phyloP scores from a whole-genome alignment of 768 basidiomycete genomes.

The Mycena rebaudengoi region DNA sequence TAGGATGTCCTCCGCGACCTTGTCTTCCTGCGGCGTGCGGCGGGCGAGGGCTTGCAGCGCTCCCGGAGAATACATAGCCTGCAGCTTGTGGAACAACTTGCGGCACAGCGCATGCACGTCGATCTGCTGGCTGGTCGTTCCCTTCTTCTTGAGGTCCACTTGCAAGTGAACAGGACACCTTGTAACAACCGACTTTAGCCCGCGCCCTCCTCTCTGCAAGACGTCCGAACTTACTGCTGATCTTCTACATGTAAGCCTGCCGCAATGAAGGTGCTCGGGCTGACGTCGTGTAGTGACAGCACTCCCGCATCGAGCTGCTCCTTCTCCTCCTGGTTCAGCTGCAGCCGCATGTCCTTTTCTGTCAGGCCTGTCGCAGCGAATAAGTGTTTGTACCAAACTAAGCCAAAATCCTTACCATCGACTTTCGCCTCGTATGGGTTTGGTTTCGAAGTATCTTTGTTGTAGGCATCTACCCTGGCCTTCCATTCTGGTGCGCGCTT shows the following conservation, averaged over 20 bases:
- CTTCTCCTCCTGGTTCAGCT: not conserved
- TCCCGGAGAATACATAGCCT: not conserved
- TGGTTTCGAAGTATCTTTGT: not conserved
- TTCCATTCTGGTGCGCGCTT: not conserved
- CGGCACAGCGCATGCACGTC: not conserved
- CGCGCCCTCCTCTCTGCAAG: too few species aligned
- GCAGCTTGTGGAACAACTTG: slow-evolving; percentile 5
- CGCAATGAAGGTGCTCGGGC: not conserved
- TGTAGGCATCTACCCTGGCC: not conserved
- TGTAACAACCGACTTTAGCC: not conserved
- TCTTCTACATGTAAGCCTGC: not conserved
- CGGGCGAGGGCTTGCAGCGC: not conserved
- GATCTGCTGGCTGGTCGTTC: not conserved
- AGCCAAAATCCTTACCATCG: not conserved
- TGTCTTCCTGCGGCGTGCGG: not conserved
- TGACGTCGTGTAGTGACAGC: not conserved
- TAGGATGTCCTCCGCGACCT: not conserved
- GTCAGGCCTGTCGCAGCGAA: not conserved
- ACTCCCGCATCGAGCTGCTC: not conserved
- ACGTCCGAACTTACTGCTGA: slow-evolving; percentile 11
- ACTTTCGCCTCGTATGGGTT: not conserved
- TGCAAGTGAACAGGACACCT: not conserved
- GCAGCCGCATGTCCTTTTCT: not conserved
- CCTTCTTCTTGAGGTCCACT: slow-evolving; percentile 12
- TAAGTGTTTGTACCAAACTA: too few species aligned